Evolutionary conservation across 805 yeast species (phyloP), one percentile per base, ranked within the genome.

Genomic region (Wickerhamiella vanderwaltii): DNA sequence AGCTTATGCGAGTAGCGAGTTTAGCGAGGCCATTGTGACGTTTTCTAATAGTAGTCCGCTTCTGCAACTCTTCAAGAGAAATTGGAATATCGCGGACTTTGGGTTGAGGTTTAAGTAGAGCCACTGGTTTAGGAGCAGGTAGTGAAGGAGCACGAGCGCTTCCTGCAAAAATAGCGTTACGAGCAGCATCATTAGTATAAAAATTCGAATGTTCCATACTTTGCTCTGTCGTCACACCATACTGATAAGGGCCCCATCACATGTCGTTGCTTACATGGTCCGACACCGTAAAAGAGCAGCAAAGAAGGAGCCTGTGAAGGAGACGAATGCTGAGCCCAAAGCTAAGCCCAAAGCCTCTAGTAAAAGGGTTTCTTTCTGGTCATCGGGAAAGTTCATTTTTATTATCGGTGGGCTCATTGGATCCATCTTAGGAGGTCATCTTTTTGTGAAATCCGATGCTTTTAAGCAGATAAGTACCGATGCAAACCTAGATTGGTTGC

Each of bases 391-490:
- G 18, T 38, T 38, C 17, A 29, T 38, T 19, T 38, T 38, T 17
- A 25, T 18, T n/a, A 18, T 38, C 3, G 41, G 41, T 11, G 26
- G 35, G 6, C 24, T 38, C 19, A 23, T 38, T 4, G 41, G 41
- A 3, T 13, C 33, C 2, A 12, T 38, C n/a, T n/a, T 30, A 17
- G 41, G 41, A 6, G 41, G 30, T 20, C 35, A 29, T 13, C 30
- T 30, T 17, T 38, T 38, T 16, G 32, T 38, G 7, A 18, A 31
- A 18, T 23, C 30, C 41, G 41, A 38, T 23, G 28, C 35, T 22
- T 30, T 38, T 30, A 29, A 30, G 41, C 29, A 24, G 28, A 23
- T 29, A 29, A 17, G 16, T 17, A 30, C 25, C 32, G 46, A 43
- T 13, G 41, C 30, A 13, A 26, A 35, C 18, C 30, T 43, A 7